Base-by-base conservation (phyloP, 2,329 filamentous ascomycete species). In the Metarhizium guizhouense region DNA sequence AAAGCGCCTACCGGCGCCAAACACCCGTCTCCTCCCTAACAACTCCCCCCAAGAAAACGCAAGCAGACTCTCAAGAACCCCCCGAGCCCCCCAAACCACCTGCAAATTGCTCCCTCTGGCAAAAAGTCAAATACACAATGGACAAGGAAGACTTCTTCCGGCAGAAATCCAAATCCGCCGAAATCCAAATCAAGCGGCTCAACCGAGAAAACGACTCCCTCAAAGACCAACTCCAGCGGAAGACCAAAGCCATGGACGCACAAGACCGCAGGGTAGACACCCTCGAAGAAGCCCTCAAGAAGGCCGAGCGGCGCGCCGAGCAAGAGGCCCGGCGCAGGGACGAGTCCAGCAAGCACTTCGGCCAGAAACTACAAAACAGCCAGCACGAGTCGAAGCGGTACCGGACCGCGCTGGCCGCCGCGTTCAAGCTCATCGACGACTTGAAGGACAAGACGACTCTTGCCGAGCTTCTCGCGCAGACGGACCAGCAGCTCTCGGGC, bases 91-190 rank as follows among this genome's bases (percentile, higher is more conserved):
- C 1, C 6, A 43, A 16, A 43, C 10, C 10, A 16, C 40, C 40
- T 10, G 8, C 34, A 36, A 36, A 36, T 10, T 13, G 34, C 34
- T 6, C 42, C 14, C 47, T 45, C 25, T 54, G 53, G 53, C 4
- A 54, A 8, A 16, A 40, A n/a, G 53, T 51, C 36, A 54, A 51
- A 47, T 3, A n/a, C 32, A 51, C 6, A 25, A 54, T 55, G 53
- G 40, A 51, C 7, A 30, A 30, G 29, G 16, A 40, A 10, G 14
- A 13, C 1, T 13, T 29, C n/a, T 16, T 36, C 30, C 47, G 53
- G 10, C 30, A 47, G 29, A 55, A 55, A 13, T 45, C 38, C 40
- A 16, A 29, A 42, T n/a, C 20, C 11, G 38, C 38, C 8, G 38
- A 40, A 5, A 29, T 47, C 45, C 47, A 51, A 25, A 18, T 5